Conservation (phyloP, 129 eudicot genomes). For the Flaveria sonorensis region DNA sequence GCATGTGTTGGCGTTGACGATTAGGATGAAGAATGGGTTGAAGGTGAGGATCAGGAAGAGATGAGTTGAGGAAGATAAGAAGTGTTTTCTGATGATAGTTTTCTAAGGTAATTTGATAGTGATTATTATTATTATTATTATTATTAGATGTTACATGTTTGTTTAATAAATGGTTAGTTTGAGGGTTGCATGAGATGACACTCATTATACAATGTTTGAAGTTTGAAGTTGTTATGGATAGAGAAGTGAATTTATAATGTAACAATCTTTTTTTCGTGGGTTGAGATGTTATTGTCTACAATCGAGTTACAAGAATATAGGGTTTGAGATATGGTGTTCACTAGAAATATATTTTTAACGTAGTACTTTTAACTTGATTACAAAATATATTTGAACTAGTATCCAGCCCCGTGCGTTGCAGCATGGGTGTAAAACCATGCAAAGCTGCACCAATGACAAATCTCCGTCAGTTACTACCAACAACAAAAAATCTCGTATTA, state of each 20-base stretch:
- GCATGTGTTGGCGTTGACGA: constrained; percentile 57
- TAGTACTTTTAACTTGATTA: too few species aligned
- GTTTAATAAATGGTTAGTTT: neutral
- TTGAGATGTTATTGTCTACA: neutral
- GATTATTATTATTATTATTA: neutral
- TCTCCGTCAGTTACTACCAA: too few species aligned
- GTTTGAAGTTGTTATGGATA: neutral
- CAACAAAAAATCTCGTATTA: too few species aligned
- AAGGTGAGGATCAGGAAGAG: constrained; percentile 42
- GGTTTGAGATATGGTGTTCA: too few species aligned
- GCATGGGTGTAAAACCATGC: too few species aligned
- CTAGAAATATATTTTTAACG: too few species aligned
- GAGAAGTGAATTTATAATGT: neutral
- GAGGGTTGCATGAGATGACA: neutral
- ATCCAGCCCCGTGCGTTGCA: too few species aligned
- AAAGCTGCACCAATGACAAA: too few species aligned
- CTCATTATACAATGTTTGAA: neutral
- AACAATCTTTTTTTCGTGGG: neutral
- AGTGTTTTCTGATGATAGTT: neutral
- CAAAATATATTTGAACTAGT: too few species aligned
- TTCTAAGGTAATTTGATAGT: neutral
- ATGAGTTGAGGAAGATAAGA: neutral
- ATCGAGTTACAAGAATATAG: too few species aligned
- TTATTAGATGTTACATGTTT: neutral
- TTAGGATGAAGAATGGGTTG: constrained; percentile 70